Percentiles rank a stretch among this genome's conserved stretches.
Conservation (phyloP, 2,329 filamentous ascomycete species). For the Alternaria panax region DNA sequence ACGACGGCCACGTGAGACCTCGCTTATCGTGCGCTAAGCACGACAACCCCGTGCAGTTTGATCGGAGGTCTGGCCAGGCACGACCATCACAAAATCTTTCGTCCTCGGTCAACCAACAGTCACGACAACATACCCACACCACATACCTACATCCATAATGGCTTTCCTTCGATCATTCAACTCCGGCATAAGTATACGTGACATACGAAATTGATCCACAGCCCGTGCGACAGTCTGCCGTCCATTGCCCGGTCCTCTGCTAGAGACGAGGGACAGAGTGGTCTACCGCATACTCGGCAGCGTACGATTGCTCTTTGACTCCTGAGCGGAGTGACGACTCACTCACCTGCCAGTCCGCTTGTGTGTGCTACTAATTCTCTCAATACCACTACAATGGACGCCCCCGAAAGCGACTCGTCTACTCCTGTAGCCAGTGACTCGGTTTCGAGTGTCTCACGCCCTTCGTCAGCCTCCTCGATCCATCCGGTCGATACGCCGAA, state of each 20-base stretch:
- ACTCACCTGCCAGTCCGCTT: conserved; percentile 2
- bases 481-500: conserved; percentile 7
- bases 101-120: conserved; percentile 6
- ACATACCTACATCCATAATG: conserved; percentile 29
- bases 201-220: conserved; percentile 42
- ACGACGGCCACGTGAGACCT: background rate
- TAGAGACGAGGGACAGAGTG: conserved; percentile 3
- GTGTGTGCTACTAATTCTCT: conserved; percentile 8
- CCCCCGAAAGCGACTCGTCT: conserved; percentile 18
- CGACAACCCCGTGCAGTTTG: background rate
- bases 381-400: conserved; percentile 15
- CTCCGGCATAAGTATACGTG: conserved; percentile 36
- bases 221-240: conserved; percentile 12
- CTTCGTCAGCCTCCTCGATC: conserved; percentile 23
- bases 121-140: conserved; percentile 6
- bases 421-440: conserved; percentile 16
- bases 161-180: conserved; percentile 36
- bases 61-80: background rate
- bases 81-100: conserved; percentile 7
- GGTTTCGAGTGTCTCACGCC: conserved; percentile 22
- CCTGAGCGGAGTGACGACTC: background rate
- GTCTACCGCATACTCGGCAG: conserved; percentile 1
- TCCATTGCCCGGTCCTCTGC: background rate
- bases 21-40: background rate
- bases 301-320: conserved; percentile 5